A percentile compares a stretch with the other conserved stretches of the same genome.
Conservation (phyloP, 129 eudicot species). For the Flaveria bidentis region DNA sequence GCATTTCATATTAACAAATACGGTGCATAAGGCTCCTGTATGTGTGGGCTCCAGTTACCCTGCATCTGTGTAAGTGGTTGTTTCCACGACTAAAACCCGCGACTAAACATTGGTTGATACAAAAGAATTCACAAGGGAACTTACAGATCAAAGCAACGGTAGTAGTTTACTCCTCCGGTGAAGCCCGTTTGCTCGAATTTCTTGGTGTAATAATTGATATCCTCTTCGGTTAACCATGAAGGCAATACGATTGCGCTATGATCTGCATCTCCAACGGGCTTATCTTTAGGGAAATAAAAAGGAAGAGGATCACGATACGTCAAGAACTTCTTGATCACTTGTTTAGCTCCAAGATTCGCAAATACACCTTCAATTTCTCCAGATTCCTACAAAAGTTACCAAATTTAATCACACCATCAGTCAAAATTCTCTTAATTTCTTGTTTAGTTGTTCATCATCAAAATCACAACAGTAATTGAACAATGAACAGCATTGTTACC, state of each 20-base stretch:
- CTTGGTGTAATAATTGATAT: constrained; percentile 52
- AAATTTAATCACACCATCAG: neutral
- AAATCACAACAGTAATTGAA: neutral
- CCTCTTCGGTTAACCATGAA: constrained; percentile 66
- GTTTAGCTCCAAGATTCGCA: constrained; percentile 43
- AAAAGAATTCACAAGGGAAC: constrained; percentile 14
- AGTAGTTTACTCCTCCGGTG: constrained; percentile 74
- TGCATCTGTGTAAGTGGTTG: too few species aligned
- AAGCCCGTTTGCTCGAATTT: constrained; percentile 66
- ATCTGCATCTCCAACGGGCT: constrained; percentile 38
- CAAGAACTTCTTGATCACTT: constrained; percentile 45
- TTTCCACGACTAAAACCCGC: too few species aligned
- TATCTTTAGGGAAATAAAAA: constrained; percentile 55
- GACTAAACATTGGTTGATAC: too few species aligned
- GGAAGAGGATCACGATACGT: constrained; percentile 49
- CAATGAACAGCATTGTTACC: constrained; percentile 25
- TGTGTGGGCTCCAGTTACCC: too few species aligned
- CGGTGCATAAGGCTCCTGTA: too few species aligned
- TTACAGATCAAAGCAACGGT: constrained; percentile 65
- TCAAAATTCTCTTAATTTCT: neutral
- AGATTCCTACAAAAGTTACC: constrained; percentile 43
- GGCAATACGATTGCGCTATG: constrained; percentile 41
- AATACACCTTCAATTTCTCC: constrained; percentile 75
- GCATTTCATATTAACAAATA: too few species aligned
- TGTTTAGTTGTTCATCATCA: neutral